Base-by-base conservation (phyloP, 1,139 yeast genomes). In the Geotrichum australiense region DNA sequence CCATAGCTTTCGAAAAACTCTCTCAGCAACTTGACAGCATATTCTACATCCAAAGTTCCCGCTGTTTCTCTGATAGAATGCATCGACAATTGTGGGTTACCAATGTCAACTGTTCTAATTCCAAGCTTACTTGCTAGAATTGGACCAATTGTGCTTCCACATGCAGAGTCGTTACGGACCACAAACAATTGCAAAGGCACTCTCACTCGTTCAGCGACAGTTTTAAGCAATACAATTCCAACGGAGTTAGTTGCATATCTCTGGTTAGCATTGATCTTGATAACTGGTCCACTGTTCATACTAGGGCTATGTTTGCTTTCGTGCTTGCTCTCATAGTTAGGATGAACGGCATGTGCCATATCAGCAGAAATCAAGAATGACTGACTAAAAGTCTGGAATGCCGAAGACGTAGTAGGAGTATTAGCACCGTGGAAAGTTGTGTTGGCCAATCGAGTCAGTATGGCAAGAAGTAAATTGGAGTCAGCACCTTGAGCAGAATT, bases 91-190 rank as follows among this genome's bases (percentile, higher is more conserved):
- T 89, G 94, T 2, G 97, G 95, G 58, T 86, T 87, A 43, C 98
- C 98, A 46, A 91, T 67, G 62, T 91, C 98, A 47, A 91, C 65
- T 2, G 96, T 86, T 58, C 94, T 74, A 37, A 91, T 73, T 40
- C 98, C 98, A 37, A 91, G 71, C 54, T 83, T 83, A 3, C 95
- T 81, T 24, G 96, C 80, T 48, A 91, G 68, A 60, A 87, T 82
- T 19, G 98, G 97, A 1, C 98, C 98, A 56, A 91, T 91, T 1
- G 98, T 91, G 2, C 95, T 82, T 1, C 98, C 98, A 64, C 97
- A 91, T 2, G 96, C 85, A 1, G 94, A 79, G 55, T 84, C 95
- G 58, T 91, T 91, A 47, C 93, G 74, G 20, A 83, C 94, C 23
- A 89, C 97, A 66, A 91, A 87, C 46, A 87, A 46, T 52, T 66